phyloP scores from a whole-genome alignment of 1,284 basidiomycete species.

The Ganoderma meredithae region DNA sequence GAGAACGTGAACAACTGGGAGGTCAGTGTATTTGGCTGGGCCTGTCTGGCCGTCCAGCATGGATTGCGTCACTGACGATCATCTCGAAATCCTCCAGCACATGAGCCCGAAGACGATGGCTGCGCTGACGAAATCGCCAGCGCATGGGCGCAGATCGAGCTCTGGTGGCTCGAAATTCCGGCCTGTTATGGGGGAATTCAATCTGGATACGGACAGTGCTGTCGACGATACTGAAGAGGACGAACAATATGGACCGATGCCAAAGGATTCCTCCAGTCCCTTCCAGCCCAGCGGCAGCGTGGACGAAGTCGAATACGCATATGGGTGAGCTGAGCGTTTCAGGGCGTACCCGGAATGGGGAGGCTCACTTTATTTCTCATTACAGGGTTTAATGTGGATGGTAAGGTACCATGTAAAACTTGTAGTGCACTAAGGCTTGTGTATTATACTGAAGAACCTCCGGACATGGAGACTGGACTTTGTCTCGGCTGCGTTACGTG shows the following conservation, averaged over 20 bases:
- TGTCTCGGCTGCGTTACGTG: not conserved
- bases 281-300: constrained; percentile 82
- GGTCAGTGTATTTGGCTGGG: constrained; percentile 55
- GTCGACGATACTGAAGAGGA: constrained; percentile 60
- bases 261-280: constrained; percentile 73
- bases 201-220: constrained; percentile 75
- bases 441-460: not conserved
- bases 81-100: constrained; percentile 60
- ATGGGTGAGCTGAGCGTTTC: constrained; percentile 63
- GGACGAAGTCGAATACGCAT: constrained; percentile 88
- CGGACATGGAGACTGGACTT: not conserved
- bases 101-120: constrained; percentile 95
- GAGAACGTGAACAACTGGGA: constrained; percentile 94
- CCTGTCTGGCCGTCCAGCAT: not conserved
- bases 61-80: constrained; percentile 12
- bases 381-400: constrained; percentile 3
- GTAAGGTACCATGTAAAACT: not conserved
- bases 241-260: constrained; percentile 75
- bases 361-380: not conserved
- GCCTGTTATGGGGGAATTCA: constrained; percentile 79
- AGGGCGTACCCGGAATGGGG: too few relatives aligned
- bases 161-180: constrained; percentile 83
- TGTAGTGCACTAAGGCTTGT: not conserved
- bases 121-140: constrained; percentile 87
- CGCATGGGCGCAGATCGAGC: constrained; percentile 78